Percentiles rank a stretch among this genome's conserved stretches.
Evolutionary conservation across 192 early-diverging fungal genomes (phyloP).

Genomic region (Endogone sp.): DNA sequence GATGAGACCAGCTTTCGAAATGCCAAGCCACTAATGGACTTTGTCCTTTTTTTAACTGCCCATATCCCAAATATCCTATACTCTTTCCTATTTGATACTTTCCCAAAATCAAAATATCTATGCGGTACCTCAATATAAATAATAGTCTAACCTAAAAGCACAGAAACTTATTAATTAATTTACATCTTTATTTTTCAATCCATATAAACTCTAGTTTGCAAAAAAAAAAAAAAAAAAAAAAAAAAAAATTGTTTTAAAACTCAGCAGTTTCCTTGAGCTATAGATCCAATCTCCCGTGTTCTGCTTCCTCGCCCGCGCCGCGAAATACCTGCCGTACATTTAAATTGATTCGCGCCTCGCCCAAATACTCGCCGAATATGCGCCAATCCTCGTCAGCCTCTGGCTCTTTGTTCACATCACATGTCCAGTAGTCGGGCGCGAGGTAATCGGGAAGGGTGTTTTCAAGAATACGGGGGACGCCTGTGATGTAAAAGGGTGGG

Average conservation of each 20-base stretch:
- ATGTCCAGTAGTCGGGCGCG: slow-evolving; percentile 13
- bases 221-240: too few species aligned
- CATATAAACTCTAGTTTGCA: background rate
- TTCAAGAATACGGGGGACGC: slow-evolving; percentile 77
- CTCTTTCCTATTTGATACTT: too few species aligned
- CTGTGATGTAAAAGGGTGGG: slow-evolving; percentile 28
- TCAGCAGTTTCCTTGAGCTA: background rate
- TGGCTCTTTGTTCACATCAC: background rate
- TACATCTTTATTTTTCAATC: too few species aligned
- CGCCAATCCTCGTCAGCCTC: slow-evolving; percentile 52
- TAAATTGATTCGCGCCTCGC: slow-evolving; percentile 76
- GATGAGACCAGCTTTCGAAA: too few species aligned
- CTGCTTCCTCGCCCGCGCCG: background rate
- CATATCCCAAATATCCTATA: too few species aligned
- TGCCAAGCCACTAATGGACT: too few species aligned
- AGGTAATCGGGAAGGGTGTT: slow-evolving; percentile 67
- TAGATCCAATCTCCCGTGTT: background rate
- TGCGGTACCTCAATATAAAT: too few species aligned
- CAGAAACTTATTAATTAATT: too few species aligned
- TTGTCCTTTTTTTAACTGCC: too few species aligned
- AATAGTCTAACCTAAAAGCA: too few species aligned
- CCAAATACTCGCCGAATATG: slow-evolving; percentile 66
- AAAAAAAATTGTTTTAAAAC: background rate
- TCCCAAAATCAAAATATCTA: too few species aligned
- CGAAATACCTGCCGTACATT: slow-evolving; percentile 82